Base-by-base conservation (phyloP, 2,329 filamentous ascomycete genomes). In the Alternaria consortialis region DNA sequence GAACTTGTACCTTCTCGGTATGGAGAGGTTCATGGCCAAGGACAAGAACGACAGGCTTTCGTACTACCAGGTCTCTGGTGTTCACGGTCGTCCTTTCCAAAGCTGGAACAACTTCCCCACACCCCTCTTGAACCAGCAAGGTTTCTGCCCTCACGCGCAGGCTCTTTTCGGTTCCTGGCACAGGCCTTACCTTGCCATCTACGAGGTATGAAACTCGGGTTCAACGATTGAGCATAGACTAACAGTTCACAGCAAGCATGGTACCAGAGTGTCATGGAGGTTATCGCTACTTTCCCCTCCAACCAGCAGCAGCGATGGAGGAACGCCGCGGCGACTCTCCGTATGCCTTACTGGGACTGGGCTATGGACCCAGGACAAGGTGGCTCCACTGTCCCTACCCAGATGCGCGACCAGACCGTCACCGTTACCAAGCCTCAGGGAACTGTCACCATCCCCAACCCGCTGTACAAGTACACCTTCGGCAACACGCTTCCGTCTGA, bases 141-240 rank as follows among this genome's bases (percentile, higher is more conserved):
- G 92, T 51, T 96, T 93, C 76, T 96, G 93, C 76, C 87, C 87
- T 13, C 93, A 97, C 78, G 86, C 84, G 25, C 91, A 90, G 1
- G 87, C 90, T 40, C 81, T 95, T 15, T 95, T 97, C 74, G 87
- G 90, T 39, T 85, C 89, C 39, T 96, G 93, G 93, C 93, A 97
- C 82, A 87, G 93, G 51, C 91, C 92, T 1, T 96, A 94, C 77
- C 82, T 95, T 56, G 82, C 86, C 9, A 78, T 90, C 9, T 88
- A 81, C 64, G 84, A 90, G 81, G 85, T 86, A 71, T 36, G 74
- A 51, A 52, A 13, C 15, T 56, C 12, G 3, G 13, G 17, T 50
- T 7, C 11, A 5, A 6, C 15, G 17, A 4, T 17, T 13, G 5
- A 27, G 15, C 11, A 15, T 29, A 7, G 12, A 32, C 20, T 56